Evolutionary conservation across 176 grass and related monocot genomes (phyloP), one percentile per base, ranked within the genome.

Genomic region (Zea luxurians): DNA sequence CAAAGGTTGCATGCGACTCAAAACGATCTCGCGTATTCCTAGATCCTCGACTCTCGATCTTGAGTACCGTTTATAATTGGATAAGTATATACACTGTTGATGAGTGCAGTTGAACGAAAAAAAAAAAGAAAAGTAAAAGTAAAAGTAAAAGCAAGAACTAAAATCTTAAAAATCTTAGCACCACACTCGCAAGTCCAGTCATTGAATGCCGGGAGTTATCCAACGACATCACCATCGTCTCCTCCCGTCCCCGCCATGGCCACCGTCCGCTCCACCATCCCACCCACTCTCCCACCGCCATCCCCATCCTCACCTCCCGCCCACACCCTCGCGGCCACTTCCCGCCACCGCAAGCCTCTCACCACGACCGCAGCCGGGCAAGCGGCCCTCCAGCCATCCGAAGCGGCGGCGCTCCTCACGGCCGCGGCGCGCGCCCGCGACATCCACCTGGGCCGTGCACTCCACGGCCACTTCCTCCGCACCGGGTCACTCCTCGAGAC

Each of bases 401-500:
- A 82, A 9, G 60, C 49, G 6, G 74, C 79, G 41, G 20, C 74
- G 58, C 85, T 87, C 35, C 85, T 87, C 67, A 63, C 73, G 41
- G 79, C 67, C 11, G 79, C 85, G 6, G 67, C 79, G 34, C 79
- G 74, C 9, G 60, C 67, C 60, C 61, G 87, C 49, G 80, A 87
- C 67, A 59, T 87, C 42, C 74, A 59, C 49, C 85, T 78, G 5
- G 85, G 69, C 61, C 86, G 83, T 61, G 71, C 78, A 2, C 42
- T 89, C 64, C 90, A 87, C 55, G 73, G 78, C 35, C 65, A 75
- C 18, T 64, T 90, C 70, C 80, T 90, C 43, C 64, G 75, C 60
- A 63, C 78, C 2, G 66, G 71, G 11, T 0, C 12, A 3, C 46
- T 90, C 60, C 82, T 93, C 52, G 4, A 47, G 4, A 13, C 62